These are phyloP conservation scores for Ambrosia trifida DNA, from an alignment of 129 eudicot genomes.

Conservation along the genomic window DNA sequence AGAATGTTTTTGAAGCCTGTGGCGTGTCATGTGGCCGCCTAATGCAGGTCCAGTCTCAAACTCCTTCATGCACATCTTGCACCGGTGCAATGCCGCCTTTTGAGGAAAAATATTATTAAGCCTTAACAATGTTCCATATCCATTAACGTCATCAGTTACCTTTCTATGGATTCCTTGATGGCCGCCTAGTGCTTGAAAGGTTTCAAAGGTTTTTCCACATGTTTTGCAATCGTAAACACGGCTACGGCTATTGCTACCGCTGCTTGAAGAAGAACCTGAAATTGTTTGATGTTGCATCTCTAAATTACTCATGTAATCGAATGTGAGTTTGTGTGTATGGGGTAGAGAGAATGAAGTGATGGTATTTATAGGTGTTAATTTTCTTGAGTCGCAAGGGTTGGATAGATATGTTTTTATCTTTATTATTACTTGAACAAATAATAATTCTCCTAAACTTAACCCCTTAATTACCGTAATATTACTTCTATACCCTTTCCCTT, in stretches of 20 bases:
- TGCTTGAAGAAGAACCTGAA: background rate
- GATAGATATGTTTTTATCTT: no score
- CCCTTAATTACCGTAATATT: no score
- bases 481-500: no score
- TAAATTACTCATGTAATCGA: no score
- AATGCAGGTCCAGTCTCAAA: constrained; percentile 31
- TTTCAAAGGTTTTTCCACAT: constrained; percentile 17
- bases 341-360: no score
- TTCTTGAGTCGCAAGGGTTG: no score
- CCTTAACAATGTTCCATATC: background rate
- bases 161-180: constrained; percentile 31
- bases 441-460: no score
- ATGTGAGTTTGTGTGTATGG: no score
- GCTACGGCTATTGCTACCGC: no score
- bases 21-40: constrained; percentile 35
- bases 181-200: constrained; percentile 34
- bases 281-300: no score
- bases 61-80: constrained; percentile 24
- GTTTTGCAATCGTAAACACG: constrained; percentile 22
- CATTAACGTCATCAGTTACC: constrained; percentile 1
- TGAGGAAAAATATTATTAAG: background rate
- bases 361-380: no score
- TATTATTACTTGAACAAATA: no score
- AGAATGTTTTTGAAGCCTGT: background rate
- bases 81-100: background rate